Evolutionary conservation across 2,329 filamentous ascomycete species (phyloP).

Genomic region (Talaromyces piceae): DNA sequence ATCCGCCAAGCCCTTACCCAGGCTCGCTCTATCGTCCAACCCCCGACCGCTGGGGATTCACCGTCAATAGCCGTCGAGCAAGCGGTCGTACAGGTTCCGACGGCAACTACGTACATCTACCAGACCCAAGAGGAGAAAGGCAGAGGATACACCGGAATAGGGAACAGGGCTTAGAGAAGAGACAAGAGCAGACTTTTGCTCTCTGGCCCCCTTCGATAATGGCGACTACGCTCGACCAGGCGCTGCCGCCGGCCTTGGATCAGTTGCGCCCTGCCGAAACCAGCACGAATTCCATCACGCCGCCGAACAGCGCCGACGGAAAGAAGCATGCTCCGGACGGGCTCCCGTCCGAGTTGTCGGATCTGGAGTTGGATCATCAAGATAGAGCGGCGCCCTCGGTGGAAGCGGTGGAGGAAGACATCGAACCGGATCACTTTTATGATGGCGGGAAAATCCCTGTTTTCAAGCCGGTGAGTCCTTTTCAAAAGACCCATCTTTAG

Average conservation of each 20-base stretch:
- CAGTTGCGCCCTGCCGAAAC: slow-evolving; percentile 19
- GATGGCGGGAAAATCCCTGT: slow-evolving; percentile 76
- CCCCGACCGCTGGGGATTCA: slow-evolving; percentile 35
- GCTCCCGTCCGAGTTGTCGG: slow-evolving; percentile 33
- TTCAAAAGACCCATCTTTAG: background rate
- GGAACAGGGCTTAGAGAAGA: too few species aligned
- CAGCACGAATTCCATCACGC: slow-evolving; percentile 33
- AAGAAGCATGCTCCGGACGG: slow-evolving; percentile 38
- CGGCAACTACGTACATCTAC: slow-evolving; percentile 26
- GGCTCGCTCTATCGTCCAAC: background rate
- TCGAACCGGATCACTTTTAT: slow-evolving; percentile 82
- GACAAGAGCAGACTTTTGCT: background rate
- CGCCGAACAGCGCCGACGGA: slow-evolving; percentile 37
- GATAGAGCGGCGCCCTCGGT: slow-evolving; percentile 17
- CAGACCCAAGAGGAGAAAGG: slow-evolving; percentile 11
- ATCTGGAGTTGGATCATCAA: slow-evolving; percentile 33
- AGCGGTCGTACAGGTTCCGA: slow-evolving; percentile 34
- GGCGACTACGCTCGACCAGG: slow-evolving; percentile 29
- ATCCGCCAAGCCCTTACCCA: slow-evolving; percentile 8
- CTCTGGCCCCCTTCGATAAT: too few species aligned
- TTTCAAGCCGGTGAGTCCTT: slow-evolving; percentile 67
- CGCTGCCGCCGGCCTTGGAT: slow-evolving; percentile 19
- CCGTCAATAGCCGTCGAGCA: slow-evolving; percentile 32
- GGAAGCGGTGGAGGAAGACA: slow-evolving; percentile 54
- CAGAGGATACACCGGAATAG: too few species aligned